Conservation (phyloP, 371 early-diverging fungal genomes). For the Mucor velutinosus region DNA sequence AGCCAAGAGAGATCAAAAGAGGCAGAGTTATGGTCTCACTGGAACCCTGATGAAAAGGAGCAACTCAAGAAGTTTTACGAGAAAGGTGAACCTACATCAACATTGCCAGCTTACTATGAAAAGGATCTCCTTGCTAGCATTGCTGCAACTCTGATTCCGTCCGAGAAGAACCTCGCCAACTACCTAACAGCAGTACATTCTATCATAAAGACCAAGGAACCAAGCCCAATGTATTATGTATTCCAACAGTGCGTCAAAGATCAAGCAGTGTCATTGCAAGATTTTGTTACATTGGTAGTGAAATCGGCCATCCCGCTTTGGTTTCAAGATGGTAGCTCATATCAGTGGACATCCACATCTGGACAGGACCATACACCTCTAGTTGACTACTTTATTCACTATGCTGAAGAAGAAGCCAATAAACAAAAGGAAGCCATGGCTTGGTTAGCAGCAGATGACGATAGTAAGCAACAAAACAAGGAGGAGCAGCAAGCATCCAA, state of each 20-base stretch:
- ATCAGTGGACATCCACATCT: background rate
- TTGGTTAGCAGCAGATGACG: constrained; percentile 16
- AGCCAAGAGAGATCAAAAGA: constrained; percentile 13
- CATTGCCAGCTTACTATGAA: background rate
- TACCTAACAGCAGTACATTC: constrained; percentile 1
- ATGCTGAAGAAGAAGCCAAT: constrained; percentile 14
- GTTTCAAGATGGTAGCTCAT: constrained; percentile 28
- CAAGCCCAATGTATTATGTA: constrained; percentile 5
- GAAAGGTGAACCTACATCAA: background rate
- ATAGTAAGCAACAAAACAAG: background rate
- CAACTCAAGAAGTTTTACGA: constrained; percentile 5
- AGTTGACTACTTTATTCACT: constrained; percentile 20
- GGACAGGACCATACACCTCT: constrained; percentile 5
- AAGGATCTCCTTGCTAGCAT: background rate
- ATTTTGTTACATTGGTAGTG: constrained; percentile 28
- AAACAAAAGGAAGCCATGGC: constrained; percentile 21
- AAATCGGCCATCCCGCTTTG: constrained; percentile 32
- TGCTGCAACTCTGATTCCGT: background rate
- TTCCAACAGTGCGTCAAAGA: constrained; percentile 12
- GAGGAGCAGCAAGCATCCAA: background rate
- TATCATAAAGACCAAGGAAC: background rate
- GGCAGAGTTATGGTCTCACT: constrained; percentile 12
- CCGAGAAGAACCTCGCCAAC: background rate
- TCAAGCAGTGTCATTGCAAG: constrained; percentile 17
- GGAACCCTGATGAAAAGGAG: constrained; percentile 7